Evolutionary conservation across 2,329 filamentous ascomycete species (phyloP).

Genomic region (Zasmidium cellare): DNA sequence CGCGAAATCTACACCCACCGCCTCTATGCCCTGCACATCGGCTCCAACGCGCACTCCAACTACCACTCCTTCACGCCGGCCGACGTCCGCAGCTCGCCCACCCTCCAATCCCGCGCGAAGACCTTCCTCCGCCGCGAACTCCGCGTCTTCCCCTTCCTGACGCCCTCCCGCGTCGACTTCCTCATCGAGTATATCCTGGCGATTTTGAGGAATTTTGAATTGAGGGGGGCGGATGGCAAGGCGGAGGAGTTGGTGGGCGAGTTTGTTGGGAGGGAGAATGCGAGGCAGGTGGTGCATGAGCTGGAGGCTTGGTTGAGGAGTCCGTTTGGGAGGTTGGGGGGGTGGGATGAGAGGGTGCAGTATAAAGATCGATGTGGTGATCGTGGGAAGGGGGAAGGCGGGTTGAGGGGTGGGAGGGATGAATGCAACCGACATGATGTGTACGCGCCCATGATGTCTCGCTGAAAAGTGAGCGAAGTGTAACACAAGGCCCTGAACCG

Average conservation of each 20-base stretch:
- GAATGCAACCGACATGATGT: too few relatives aligned
- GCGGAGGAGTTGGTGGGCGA: constrained; percentile 78
- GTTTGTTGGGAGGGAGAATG: constrained; percentile 73
- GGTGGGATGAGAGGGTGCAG: constrained; percentile 80
- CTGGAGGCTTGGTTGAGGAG: constrained; percentile 79
- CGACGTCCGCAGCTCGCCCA: constrained; percentile 62
- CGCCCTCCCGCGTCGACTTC: constrained; percentile 58
- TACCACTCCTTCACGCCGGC: constrained; percentile 73
- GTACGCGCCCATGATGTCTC: too few relatives aligned
- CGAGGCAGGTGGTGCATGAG: constrained; percentile 80
- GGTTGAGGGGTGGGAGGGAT: too few relatives aligned
- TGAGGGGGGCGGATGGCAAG: constrained; percentile 74
- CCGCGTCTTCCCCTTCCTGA: constrained; percentile 76
- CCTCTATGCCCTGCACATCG: constrained; percentile 78
- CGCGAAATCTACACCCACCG: constrained; percentile 70
- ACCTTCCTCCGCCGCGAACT: constrained; percentile 83
- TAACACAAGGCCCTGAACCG: too few relatives aligned
- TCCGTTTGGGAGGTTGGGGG: constrained; percentile 68
- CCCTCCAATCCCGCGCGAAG: constrained; percentile 73
- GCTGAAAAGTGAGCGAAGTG: too few relatives aligned
- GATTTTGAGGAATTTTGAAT: constrained; percentile 78
- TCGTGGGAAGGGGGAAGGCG: too few relatives aligned
- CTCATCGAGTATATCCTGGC: constrained; percentile 82
- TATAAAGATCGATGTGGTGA: constrained; percentile 47
- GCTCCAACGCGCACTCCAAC: constrained; percentile 73